These are phyloP conservation scores for Moesziomyces sp. DNA, from an alignment of 1,284 basidiomycete species.

Conservation along the genomic window DNA sequence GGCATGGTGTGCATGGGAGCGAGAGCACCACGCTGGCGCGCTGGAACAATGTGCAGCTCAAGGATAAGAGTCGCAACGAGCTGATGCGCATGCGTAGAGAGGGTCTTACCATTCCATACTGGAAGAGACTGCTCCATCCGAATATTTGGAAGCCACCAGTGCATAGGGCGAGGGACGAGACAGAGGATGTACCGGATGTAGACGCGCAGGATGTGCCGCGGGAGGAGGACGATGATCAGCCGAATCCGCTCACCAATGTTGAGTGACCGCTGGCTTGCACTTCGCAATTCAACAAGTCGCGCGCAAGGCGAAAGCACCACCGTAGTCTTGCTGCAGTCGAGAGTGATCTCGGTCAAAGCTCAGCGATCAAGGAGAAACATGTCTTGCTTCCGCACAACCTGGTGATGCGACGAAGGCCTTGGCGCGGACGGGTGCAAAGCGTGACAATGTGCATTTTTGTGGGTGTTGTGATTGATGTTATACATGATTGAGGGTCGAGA, in stretches of 20 bases:
- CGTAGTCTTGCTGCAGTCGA: too few relatives aligned
- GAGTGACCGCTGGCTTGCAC: background rate
- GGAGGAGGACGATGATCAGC: slow-evolving; percentile 6
- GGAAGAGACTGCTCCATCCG: slow-evolving; percentile 45
- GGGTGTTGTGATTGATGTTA: slow-evolving; percentile 5
- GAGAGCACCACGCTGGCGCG: slow-evolving; percentile 18
- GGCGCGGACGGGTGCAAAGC: too few relatives aligned
- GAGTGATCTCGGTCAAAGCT: too few relatives aligned
- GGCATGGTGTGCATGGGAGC: slow-evolving; percentile 40
- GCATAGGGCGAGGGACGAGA: slow-evolving; percentile 20
- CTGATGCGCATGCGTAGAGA: slow-evolving; percentile 48
- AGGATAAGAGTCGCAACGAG: slow-evolving; percentile 59
- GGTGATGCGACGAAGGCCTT: too few relatives aligned
- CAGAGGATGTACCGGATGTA: slow-evolving; percentile 32
- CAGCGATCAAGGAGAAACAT: too few relatives aligned
- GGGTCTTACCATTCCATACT: slow-evolving; percentile 42
- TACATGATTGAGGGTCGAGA: slow-evolving; percentile 10
- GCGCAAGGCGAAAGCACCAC: too few relatives aligned
- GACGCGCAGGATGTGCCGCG: slow-evolving; percentile 6
- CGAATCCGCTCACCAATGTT: slow-evolving; percentile 24
- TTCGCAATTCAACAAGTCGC: too few relatives aligned
- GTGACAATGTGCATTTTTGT: background rate
- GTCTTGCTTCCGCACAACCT: too few relatives aligned
- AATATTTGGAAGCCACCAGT: slow-evolving; percentile 39
- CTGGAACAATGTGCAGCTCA: slow-evolving; percentile 61